Percentiles rank a stretch among this genome's conserved stretches.
Evolutionary conservation across 2,329 filamentous ascomycete genomes (phyloP).

Genomic region (Fragosphaeria purpurea): DNA sequence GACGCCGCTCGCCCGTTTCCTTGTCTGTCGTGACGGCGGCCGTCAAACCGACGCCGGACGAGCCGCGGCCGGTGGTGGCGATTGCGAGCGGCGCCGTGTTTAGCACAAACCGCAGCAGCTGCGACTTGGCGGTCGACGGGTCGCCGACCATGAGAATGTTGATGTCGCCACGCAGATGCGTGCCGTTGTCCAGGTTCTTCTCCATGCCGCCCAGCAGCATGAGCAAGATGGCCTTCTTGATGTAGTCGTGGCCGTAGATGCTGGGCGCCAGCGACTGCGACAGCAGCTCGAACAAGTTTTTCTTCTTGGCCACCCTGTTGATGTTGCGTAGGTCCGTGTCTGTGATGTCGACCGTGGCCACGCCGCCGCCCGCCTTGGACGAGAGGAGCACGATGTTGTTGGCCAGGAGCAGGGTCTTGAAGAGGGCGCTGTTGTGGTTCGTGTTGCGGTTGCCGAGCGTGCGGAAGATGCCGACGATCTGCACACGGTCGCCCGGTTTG

Average conservation of each 20-base stretch:
- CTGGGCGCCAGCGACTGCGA: conserved; percentile 92
- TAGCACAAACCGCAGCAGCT: conserved; percentile 88
- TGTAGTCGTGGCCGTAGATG: conserved; percentile 93
- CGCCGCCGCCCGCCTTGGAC: conserved; percentile 89
- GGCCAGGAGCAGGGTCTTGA: conserved; percentile 86
- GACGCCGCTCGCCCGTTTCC: conserved; percentile 86
- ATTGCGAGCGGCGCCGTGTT: conserved; percentile 96
- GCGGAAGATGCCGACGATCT: conserved; percentile 92
- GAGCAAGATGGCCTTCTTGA: conserved; percentile 93
- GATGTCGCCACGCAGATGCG: conserved; percentile 94
- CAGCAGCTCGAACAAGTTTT: conserved; percentile 82
- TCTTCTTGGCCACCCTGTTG: conserved; percentile 93
- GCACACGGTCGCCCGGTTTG: conserved; percentile 91
- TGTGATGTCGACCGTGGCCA: conserved; percentile 84
- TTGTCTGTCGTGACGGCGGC: conserved; percentile 95
- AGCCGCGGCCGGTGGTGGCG: conserved; percentile 91
- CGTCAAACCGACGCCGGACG: conserved; percentile 93
- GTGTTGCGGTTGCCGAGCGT: conserved; percentile 93
- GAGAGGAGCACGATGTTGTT: conserved; percentile 94
- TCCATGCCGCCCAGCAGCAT: conserved; percentile 95
- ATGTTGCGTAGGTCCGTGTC: conserved; percentile 98
- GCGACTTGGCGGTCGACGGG: conserved; percentile 97
- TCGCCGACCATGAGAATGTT: conserved; percentile 99
- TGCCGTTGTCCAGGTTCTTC: conserved; percentile 97
- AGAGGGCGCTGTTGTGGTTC: conserved; percentile 79